Base-by-base conservation (phyloP, 257 asterid species). In the Solanum paucissectum region DNA sequence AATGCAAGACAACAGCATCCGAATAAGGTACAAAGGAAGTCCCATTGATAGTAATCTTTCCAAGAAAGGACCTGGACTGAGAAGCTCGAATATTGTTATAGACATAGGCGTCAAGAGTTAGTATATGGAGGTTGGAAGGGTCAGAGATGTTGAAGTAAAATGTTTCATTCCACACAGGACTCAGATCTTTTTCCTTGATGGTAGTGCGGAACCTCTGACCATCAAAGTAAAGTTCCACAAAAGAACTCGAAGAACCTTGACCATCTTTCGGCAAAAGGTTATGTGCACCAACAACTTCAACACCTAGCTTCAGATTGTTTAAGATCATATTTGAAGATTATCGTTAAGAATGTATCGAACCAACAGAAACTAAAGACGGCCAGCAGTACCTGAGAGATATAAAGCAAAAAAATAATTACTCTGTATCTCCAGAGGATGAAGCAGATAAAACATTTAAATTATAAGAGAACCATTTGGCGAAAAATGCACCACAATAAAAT, bases 251-350 rank as follows among this genome's bases (percentile, higher is more conserved):
- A 9, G 99, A 96, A 82, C 99, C 99, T 86, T 95, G 96, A 6
- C 99, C 98, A 37, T 96, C 98, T 90, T 96, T 96, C 9, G 99
- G 94, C 77, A 96, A 88, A 87, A 96, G 99, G 89, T 93, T 94
- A 72, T 95, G 98, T 46, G 99, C 98, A 37, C 95, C 89, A 32
- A 95, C 89, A 33, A 96, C 93, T 21, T 96, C 98, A 9, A 95
- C 98, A 14, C 98, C 98, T 5, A 96, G 92, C 94, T 96, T 96
- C 83, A 95, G 89, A 91, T 91, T 94, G 85, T 92, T 92, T 49
- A 93, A 40, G 86, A 94, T 86, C 98, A 93, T 94, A 38, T 73
- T 72, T 16, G 38, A 44, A 49, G 23, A 46, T 12, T 84, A 83
- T 71, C 87, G 86, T 87, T 87, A 79, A 34, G 71, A 34, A 88